phyloP scores from a whole-genome alignment of 495 filamentous ascomycete species.

The Immersiella caudata region DNA sequence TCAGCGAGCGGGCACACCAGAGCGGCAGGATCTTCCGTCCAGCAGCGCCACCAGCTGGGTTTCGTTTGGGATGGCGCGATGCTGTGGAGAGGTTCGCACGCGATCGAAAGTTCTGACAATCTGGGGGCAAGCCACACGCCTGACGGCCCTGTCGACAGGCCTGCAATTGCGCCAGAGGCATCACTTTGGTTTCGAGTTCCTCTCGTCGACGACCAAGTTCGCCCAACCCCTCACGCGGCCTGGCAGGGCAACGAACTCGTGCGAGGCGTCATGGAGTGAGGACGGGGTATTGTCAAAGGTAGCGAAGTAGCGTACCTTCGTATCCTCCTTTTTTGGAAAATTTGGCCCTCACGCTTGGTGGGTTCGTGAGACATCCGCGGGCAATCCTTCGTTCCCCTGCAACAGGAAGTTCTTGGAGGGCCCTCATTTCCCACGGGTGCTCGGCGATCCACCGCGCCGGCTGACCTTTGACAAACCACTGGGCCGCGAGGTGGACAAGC shows the following conservation, averaged over 20 bases:
- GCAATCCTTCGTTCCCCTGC: not conserved
- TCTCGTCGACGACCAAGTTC: not conserved
- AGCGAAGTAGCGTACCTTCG: not conserved
- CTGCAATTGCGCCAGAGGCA: not conserved
- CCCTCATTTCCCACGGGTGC: not conserved
- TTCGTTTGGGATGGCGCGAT: not conserved
- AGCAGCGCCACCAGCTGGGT: not conserved
- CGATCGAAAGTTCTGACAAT: slow-evolving; percentile 1
- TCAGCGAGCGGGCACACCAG: not conserved
- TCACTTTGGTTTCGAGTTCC: not conserved
- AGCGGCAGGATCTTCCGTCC: not conserved
- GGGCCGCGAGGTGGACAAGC: not conserved
- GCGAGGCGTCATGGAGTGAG: not conserved
- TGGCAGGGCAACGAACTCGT: not conserved
- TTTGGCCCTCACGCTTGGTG: not conserved
- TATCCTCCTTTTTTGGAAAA: not conserved
- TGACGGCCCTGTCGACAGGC: not conserved
- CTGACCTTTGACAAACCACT: not conserved
- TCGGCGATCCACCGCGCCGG: not conserved
- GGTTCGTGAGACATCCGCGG: not conserved
- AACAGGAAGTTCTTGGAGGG: not conserved
- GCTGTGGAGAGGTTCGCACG: not conserved
- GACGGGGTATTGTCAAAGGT: not conserved
- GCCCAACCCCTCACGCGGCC: not conserved
- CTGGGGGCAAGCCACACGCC: not conserved